A percentile compares a stretch with the other conserved stretches of the same genome.
phyloP scores from a whole-genome alignment of 208 protist genomes.

The Herpetomonas tarakana region DNA sequence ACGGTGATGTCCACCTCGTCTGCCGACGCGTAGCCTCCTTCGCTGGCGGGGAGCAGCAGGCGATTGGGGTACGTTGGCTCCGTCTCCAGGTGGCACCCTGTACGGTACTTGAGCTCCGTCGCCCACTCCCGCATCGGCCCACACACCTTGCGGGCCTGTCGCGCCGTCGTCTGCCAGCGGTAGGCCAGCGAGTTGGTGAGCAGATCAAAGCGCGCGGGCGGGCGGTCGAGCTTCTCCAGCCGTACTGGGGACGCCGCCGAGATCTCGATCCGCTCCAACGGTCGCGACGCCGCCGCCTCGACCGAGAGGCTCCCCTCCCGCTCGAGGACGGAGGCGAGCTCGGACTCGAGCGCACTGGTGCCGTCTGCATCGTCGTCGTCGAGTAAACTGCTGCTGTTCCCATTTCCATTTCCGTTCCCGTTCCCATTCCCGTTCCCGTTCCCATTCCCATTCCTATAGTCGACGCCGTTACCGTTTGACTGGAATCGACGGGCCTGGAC shows the following conservation, averaged over 20 bases:
- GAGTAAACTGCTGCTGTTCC: not conserved
- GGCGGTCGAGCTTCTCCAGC: constrained; percentile 60
- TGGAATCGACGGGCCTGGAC: too few species aligned
- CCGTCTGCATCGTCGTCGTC: constrained; percentile 25
- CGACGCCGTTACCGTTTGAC: too few species aligned
- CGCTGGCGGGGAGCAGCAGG: constrained; percentile 21
- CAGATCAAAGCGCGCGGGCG: constrained; percentile 80
- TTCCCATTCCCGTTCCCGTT: too few species aligned
- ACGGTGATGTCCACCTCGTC: constrained; percentile 89
- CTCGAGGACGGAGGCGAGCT: constrained; percentile 57
- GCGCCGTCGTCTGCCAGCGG: constrained; percentile 82
- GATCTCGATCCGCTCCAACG: constrained; percentile 22
- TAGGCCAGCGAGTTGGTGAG: constrained; percentile 89
- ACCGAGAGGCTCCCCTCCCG: constrained; percentile 35
- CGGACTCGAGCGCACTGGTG: constrained; percentile 40
- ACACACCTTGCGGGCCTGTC: constrained; percentile 65
- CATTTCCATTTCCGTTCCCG: not conserved
- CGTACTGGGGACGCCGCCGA: constrained; percentile 31
- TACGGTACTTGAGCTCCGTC: constrained; percentile 88
- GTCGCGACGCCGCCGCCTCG: constrained; percentile 19
- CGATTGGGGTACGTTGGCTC: constrained; percentile 74
- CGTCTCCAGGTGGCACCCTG: constrained; percentile 84
- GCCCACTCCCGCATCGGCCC: constrained; percentile 91
- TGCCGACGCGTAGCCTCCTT: constrained; percentile 57
- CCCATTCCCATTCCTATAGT: too few species aligned